These are phyloP conservation scores for Lactuca sativa DNA, from an alignment of 129 eudicot genomes.

Conservation along the genomic window DNA sequence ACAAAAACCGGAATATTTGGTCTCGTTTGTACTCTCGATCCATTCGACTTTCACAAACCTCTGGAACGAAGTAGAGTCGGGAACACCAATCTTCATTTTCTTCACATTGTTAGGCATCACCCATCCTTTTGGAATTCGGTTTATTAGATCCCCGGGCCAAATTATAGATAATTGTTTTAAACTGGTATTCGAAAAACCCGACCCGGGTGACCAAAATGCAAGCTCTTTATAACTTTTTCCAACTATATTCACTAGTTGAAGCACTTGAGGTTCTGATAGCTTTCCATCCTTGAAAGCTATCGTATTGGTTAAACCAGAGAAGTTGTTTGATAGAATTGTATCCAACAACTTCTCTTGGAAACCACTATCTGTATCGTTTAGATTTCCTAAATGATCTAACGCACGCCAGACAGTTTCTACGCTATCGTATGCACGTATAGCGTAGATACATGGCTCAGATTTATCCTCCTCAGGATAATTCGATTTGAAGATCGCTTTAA, in stretches of 20 bases:
- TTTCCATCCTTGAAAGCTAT: slow-evolving; percentile 34
- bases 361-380: not conserved
- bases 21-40: slow-evolving; percentile 19
- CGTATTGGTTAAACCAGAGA: slow-evolving; percentile 35
- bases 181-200: slow-evolving; percentile 23
- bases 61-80: slow-evolving; percentile 32
- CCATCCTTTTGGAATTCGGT: slow-evolving; percentile 42
- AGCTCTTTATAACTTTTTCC: slow-evolving; percentile 60
- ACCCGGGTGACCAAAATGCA: slow-evolving; percentile 43
- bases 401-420: slow-evolving; percentile 35
- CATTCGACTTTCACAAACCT: slow-evolving; percentile 35
- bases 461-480: slow-evolving; percentile 41
- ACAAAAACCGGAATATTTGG: slow-evolving; percentile 30
- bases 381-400: slow-evolving; percentile 20
- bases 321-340: slow-evolving; percentile 32
- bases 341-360: slow-evolving; percentile 26
- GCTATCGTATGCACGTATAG: slow-evolving; percentile 51
- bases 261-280: slow-evolving; percentile 13
- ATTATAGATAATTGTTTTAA: slow-evolving; percentile 16
- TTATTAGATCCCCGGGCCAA: slow-evolving; percentile 51
- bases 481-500: slow-evolving; percentile 29
- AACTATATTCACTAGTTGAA: slow-evolving; percentile 40
- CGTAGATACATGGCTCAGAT: slow-evolving; percentile 42
- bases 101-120: slow-evolving; percentile 32
- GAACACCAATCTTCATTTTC: slow-evolving; percentile 46